phyloP scores from a whole-genome alignment of 1,284 basidiomycete genomes.

The Sporisorium exsertum region DNA sequence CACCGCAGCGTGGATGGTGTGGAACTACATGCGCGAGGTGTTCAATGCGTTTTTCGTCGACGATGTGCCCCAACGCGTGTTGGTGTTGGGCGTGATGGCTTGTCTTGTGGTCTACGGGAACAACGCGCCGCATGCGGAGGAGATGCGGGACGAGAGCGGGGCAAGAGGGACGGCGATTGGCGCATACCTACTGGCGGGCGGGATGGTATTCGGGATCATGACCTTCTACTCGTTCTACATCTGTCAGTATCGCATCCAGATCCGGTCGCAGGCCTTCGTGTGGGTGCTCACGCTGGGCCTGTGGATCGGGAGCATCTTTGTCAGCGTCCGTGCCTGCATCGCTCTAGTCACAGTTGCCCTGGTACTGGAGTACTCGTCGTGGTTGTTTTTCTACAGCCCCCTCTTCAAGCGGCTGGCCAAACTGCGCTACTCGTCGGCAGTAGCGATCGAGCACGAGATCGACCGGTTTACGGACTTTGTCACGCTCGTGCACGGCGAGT shows the following conservation, averaged over 20 bases:
- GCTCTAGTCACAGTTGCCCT: slow-evolving; percentile 50
- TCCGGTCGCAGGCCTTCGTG: slow-evolving; percentile 34
- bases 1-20: slow-evolving; percentile 55
- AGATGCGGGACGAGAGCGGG: slow-evolving; percentile 26
- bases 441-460: slow-evolving; percentile 63
- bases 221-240: slow-evolving; percentile 56
- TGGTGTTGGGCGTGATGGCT: slow-evolving; percentile 62
- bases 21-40: slow-evolving; percentile 59
- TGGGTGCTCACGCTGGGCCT: slow-evolving; percentile 47
- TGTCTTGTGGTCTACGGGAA: slow-evolving; percentile 59
- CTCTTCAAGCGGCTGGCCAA: slow-evolving; percentile 53
- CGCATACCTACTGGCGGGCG: slow-evolving; percentile 52
- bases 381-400: slow-evolving; percentile 56
- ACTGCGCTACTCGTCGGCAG: slow-evolving; percentile 54
- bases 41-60: slow-evolving; percentile 63
- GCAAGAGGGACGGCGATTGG: slow-evolving; percentile 57
- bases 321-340: slow-evolving; percentile 44
- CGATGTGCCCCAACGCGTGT: slow-evolving; percentile 50
- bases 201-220: slow-evolving; percentile 33
- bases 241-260: slow-evolving; percentile 61
- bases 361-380: slow-evolving; percentile 48
- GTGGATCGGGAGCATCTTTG: slow-evolving; percentile 60
- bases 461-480: slow-evolving; percentile 61
- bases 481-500: slow-evolving; percentile 61
- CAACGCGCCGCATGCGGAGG: slow-evolving; percentile 52